phyloP scores from a whole-genome alignment of 169 alveolate species.

The Eimeria sp. region DNA sequence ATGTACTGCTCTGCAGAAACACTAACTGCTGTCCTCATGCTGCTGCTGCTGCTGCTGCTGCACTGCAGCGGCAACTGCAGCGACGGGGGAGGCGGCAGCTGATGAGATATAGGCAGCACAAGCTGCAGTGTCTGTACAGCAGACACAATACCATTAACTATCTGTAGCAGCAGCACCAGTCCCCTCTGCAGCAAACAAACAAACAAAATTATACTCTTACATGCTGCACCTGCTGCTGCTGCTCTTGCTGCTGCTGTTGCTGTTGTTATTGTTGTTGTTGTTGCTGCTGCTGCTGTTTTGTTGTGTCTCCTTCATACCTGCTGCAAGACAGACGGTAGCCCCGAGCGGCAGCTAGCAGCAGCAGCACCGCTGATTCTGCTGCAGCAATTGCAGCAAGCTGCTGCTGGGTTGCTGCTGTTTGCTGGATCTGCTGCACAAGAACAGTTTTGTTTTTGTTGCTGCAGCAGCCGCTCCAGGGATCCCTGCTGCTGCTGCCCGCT shows the following conservation, averaged over 20 bases:
- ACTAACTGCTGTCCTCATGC: background rate
- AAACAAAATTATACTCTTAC: background rate
- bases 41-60: constrained; percentile 44
- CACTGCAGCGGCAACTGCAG: constrained; percentile 79
- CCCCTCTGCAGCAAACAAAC: constrained; percentile 64
- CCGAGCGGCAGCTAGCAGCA: constrained; percentile 66
- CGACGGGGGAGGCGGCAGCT: constrained; percentile 69
- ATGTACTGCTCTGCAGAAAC: constrained; percentile 55
- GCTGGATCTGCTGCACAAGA: constrained; percentile 6
- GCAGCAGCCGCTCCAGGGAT: constrained; percentile 30
- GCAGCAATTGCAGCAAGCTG: constrained; percentile 76
- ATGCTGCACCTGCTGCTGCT: background rate
- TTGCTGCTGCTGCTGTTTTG: background rate
- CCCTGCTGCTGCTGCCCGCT: constrained; percentile 77
- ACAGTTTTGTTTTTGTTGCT: constrained; percentile 56
- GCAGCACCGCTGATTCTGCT: constrained; percentile 73
- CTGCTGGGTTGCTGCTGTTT: background rate
- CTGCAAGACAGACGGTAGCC: constrained; percentile 54
- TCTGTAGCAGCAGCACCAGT: constrained; percentile 65
- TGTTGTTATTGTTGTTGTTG: constrained; percentile 8
- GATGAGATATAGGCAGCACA: constrained; percentile 58
- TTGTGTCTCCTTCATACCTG: constrained; percentile 22
- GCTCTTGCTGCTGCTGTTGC: background rate
- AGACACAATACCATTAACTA: constrained; percentile 27
- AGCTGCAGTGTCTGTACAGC: constrained; percentile 78